Evolutionary conservation across 495 filamentous ascomycete genomes (phyloP).

Genomic region (Lepidopterella palustris): DNA sequence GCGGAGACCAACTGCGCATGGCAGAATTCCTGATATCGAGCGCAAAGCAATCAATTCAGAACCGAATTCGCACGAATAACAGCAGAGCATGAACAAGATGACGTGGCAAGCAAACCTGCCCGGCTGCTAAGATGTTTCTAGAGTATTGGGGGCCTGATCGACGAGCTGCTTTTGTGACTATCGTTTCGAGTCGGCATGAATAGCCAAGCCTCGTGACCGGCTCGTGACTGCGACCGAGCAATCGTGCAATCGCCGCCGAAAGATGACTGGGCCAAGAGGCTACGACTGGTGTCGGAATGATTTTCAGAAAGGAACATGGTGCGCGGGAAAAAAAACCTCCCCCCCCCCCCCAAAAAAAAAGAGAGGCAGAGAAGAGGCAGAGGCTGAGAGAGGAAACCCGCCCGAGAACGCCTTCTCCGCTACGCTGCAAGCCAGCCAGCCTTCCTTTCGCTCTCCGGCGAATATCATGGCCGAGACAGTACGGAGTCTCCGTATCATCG

Average conservation of each 20-base stretch:
- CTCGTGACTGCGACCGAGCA: neutral
- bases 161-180: neutral
- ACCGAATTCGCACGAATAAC: neutral
- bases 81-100: neutral
- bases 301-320: too few species aligned
- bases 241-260: neutral
- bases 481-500: too few species aligned
- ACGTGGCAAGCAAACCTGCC: neutral
- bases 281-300: too few species aligned
- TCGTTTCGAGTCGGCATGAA: neutral
- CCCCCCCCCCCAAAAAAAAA: neutral
- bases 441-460: neutral
- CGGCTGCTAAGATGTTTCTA: neutral
- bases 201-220: neutral
- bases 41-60: neutral
- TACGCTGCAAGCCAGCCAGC: neutral
- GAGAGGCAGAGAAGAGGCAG: neutral
- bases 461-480: too few species aligned
- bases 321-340: too few species aligned
- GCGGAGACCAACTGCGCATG: too few species aligned
- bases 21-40: neutral
- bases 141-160: conserved; percentile 1
- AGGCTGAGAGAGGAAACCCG: neutral
- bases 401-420: neutral
- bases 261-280: too few species aligned